These are phyloP conservation scores for Kuraishia cidri DNA, from an alignment of 805 yeast species.

Conservation along the genomic window DNA sequence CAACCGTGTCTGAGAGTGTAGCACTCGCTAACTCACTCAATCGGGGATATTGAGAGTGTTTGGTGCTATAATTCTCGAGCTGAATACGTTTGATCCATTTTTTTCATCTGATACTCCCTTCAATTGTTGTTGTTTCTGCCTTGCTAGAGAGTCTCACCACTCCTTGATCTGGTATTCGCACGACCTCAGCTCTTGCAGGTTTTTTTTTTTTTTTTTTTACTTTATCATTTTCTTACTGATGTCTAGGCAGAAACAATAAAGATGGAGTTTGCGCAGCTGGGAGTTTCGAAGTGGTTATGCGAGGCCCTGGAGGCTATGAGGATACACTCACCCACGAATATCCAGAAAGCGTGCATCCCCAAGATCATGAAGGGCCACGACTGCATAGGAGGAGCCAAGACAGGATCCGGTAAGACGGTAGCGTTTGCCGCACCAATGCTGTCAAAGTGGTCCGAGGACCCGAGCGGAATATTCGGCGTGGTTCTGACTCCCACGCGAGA, in stretches of 20 bases:
- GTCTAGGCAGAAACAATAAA: too few relatives aligned
- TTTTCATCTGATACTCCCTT: too few relatives aligned
- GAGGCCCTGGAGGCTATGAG: slow-evolving; percentile 79
- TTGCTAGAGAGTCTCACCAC: too few relatives aligned
- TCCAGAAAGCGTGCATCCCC: slow-evolving; percentile 87
- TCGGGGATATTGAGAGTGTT: too few relatives aligned
- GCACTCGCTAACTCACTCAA: too few relatives aligned
- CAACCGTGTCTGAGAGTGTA: too few relatives aligned
- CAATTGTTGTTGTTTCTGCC: too few relatives aligned
- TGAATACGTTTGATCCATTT: too few relatives aligned
- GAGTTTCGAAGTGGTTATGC: slow-evolving; percentile 78
- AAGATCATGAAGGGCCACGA: slow-evolving; percentile 74
- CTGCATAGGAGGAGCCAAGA: slow-evolving; percentile 97
- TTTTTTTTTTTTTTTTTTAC: slow-evolving; percentile 1
- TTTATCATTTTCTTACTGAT: too few relatives aligned
- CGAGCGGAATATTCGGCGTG: slow-evolving; percentile 85
- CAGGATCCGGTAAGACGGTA: slow-evolving; percentile 96
- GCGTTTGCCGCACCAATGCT: slow-evolving; percentile 98
- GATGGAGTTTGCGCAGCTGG: slow-evolving; percentile 45
- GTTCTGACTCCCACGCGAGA: slow-evolving; percentile 91
- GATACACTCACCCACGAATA: slow-evolving; percentile 74
- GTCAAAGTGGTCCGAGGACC: slow-evolving; percentile 91
- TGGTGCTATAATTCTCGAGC: too few relatives aligned
- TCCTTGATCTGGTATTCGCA: too few relatives aligned
- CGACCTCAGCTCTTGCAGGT: not conserved